Base-by-base conservation (phyloP, 2,329 filamentous ascomycete genomes). In the Orbilia quercus region DNA sequence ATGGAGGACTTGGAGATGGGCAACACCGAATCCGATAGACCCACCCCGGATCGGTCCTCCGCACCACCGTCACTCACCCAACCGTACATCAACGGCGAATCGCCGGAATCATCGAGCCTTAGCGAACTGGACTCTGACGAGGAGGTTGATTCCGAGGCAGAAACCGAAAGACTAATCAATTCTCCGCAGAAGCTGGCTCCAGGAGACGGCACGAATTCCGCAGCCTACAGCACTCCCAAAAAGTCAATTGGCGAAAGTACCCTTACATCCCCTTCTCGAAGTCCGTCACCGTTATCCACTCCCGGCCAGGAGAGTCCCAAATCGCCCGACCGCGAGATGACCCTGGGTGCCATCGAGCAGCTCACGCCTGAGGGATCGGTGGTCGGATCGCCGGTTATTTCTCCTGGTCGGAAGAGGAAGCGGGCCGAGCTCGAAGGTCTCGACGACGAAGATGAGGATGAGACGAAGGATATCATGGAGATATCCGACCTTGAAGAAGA, bases 81-180 rank as follows among this genome's bases (percentile, higher is more conserved):
- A 81, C 81, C 54, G 79, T 54, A 79, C 83, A 57, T 64, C 59
- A 67, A 55, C 74, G 73, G 48, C 34, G 72, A 76, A 67, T 67
- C 71, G n/a, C 79, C 80, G 31, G 79, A 75, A 57, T 80, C 80
- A 31, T 77, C 79, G 9, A 77, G 76, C 59, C 75, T 78, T 47
- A 78, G 76, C 53, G 79, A 79, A 42, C 63, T 76, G 31, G 86
- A 88, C 38, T 84, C 88, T 18, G 67, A 72, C 28, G 59, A 54
- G 31, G 50, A 40, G 36, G 36, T 18, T 14, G 87, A 89, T 76
- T 88, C 86, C 3, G 87, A 88, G 71, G 85, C 88, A 59, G 87
- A 89, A 76, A 87, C 85, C 77, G 87, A 89, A 64, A 89, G 95
- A 70, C 85, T 99, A 72, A 95, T 95, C 79, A 89, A 91, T 79